phyloP scores from a whole-genome alignment of 257 asterid species.

The Linderniella brevidens region DNA sequence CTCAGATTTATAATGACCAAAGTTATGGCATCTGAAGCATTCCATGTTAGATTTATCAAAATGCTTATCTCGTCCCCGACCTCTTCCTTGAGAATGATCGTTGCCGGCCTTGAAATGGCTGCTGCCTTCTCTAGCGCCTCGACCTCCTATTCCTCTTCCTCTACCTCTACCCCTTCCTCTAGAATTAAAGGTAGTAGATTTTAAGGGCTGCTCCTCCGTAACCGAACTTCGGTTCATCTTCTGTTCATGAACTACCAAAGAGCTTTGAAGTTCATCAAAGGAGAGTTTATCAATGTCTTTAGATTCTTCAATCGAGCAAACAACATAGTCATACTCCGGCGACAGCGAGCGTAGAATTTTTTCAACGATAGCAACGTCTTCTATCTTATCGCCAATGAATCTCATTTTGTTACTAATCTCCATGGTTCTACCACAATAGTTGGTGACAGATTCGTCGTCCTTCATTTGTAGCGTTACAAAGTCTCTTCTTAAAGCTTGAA shows the following conservation, averaged over 20 bases:
- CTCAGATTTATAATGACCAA: slow-evolving; percentile 9
- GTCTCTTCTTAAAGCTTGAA: slow-evolving; percentile 1
- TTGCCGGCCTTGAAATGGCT: neutral
- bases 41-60: slow-evolving; percentile 6
- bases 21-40: slow-evolving; percentile 5
- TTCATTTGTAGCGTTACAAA: neutral
- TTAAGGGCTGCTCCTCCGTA: slow-evolving; percentile 6
- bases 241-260: slow-evolving; percentile 11
- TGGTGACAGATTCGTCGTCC: slow-evolving; percentile 2
- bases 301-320: slow-evolving; percentile 8
- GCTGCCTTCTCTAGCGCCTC: neutral
- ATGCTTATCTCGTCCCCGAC: neutral
- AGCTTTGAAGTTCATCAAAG: slow-evolving; percentile 6
- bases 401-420: neutral
- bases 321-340: slow-evolving; percentile 5
- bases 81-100: neutral
- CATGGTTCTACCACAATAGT: neutral
- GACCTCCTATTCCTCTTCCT: slow-evolving; percentile 6
- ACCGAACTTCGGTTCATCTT: neutral
- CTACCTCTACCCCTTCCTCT: neutral
- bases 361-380: slow-evolving; percentile 2
- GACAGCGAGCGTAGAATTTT: slow-evolving; percentile 7
- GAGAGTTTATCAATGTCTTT: neutral
- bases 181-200: neutral
- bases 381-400: neutral